These are phyloP conservation scores for Lepidium campestre DNA, from an alignment of 441 rosid genomes.

Conservation along the genomic window DNA sequence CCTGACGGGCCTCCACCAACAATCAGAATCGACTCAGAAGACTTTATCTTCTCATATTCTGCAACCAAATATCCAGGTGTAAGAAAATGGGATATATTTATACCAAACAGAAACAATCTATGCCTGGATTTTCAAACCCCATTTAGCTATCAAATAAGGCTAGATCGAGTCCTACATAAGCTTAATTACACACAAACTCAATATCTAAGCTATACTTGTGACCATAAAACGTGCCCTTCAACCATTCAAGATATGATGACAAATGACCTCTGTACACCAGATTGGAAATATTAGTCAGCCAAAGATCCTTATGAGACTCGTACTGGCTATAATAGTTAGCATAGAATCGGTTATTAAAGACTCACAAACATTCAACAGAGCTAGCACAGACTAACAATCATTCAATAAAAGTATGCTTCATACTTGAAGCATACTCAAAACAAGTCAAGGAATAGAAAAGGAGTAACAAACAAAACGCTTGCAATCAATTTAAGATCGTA, in stretches of 20 bases:
- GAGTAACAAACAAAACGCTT: background rate
- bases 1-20: constrained; percentile 92
- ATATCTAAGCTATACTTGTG: background rate
- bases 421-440: background rate
- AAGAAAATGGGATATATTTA: background rate
- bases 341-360: background rate
- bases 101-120: background rate
- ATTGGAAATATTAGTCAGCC: background rate
- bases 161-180: background rate
- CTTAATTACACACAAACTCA: background rate
- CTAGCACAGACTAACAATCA: background rate
- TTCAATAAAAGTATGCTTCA: background rate
- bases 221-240: background rate
- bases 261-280: background rate
- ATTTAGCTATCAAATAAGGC: background rate
- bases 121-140: background rate
- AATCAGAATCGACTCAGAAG: constrained; percentile 63
- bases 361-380: background rate
- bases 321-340: background rate
- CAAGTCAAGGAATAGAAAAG: background rate
- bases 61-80: constrained; percentile 13
- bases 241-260: background rate
- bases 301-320: background rate
- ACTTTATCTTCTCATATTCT: constrained; percentile 70
- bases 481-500: constrained; percentile 11